Evolutionary conservation across 768 basidiomycete genomes (phyloP).

Genomic region (Leucosporidium yakuticum): DNA sequence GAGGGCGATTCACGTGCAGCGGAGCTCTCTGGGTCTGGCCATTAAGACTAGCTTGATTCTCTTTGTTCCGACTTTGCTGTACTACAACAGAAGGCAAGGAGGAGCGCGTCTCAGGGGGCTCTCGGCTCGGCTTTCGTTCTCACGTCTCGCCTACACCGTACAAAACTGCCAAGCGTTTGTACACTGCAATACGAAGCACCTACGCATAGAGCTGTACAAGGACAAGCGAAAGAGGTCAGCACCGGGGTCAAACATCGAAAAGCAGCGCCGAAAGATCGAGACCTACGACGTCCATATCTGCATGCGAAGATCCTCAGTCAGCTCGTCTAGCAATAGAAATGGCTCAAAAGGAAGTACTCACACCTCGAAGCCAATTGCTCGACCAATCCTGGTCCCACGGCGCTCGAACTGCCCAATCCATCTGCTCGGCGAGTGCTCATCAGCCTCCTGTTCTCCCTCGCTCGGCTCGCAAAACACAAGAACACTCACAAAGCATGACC

Average conservation of each 20-base stretch:
- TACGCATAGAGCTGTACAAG: conserved; percentile 21
- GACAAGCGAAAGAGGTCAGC: neutral
- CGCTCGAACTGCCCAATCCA: conserved; percentile 27
- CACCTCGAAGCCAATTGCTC: conserved; percentile 27
- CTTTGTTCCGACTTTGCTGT: too few relatives aligned
- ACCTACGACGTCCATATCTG: conserved; percentile 32
- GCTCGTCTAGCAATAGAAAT: neutral
- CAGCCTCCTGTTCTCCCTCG: neutral
- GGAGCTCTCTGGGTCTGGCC: too few relatives aligned
- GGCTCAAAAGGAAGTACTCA: conserved; percentile 4
- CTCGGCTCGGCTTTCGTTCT: too few relatives aligned
- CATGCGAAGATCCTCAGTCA: neutral
- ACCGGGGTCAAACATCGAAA: neutral
- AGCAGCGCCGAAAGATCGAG: neutral
- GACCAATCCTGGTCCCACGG: conserved; percentile 26
- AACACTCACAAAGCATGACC: conserved; percentile 61
- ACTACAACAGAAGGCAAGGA: too few relatives aligned
- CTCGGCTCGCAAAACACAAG: neutral
- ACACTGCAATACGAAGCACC: neutral
- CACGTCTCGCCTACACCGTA: too few relatives aligned
- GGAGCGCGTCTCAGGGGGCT: too few relatives aligned
- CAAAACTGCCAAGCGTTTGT: neutral
- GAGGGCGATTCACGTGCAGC: too few relatives aligned
- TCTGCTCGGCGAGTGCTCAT: neutral
- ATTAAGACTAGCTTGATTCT: too few relatives aligned